Conservation (phyloP, 2,329 filamentous ascomycete species). For the Alternaria longipes region DNA sequence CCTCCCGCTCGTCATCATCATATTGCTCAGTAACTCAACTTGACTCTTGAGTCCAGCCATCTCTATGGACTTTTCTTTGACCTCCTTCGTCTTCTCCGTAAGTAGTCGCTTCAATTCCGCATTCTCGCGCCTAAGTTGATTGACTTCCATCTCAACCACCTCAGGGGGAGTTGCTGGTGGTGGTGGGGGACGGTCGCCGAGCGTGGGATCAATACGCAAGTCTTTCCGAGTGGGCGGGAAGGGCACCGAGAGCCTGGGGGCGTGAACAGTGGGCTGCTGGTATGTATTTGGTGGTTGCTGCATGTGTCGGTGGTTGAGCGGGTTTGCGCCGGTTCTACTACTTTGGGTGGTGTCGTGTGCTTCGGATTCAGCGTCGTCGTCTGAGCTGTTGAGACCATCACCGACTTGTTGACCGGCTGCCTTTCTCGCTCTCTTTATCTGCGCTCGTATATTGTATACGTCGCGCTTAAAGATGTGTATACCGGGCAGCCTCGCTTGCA, state of each 20-base stretch:
- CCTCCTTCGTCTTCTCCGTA: constrained; percentile 32
- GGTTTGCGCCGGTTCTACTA: background rate
- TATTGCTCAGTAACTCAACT: constrained; percentile 38
- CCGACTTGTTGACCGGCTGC: constrained; percentile 40
- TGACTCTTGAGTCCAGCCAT: constrained; percentile 39
- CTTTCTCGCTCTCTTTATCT: constrained; percentile 45
- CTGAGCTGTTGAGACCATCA: constrained; percentile 32
- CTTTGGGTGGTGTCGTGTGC: background rate
- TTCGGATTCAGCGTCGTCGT: constrained; percentile 13
- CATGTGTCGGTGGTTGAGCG: background rate
- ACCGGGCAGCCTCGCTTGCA: constrained; percentile 40
- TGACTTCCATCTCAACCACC: constrained; percentile 22
- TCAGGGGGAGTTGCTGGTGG: constrained; percentile 1
- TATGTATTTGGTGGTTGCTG: background rate
- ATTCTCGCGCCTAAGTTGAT: constrained; percentile 35
- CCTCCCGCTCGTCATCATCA: constrained; percentile 29
- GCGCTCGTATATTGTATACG: constrained; percentile 48
- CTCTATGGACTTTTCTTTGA: constrained; percentile 38
- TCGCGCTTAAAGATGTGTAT: constrained; percentile 50
- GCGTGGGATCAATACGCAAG: constrained; percentile 31
- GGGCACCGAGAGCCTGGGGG: background rate
- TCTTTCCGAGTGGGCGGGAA: background rate
- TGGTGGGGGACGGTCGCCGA: constrained; percentile 23
- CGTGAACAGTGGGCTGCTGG: background rate
- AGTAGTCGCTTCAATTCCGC: constrained; percentile 31